These are phyloP conservation scores for Sesbania bispinosa DNA, from an alignment of 306 rosid genomes.

Conservation along the genomic window DNA sequence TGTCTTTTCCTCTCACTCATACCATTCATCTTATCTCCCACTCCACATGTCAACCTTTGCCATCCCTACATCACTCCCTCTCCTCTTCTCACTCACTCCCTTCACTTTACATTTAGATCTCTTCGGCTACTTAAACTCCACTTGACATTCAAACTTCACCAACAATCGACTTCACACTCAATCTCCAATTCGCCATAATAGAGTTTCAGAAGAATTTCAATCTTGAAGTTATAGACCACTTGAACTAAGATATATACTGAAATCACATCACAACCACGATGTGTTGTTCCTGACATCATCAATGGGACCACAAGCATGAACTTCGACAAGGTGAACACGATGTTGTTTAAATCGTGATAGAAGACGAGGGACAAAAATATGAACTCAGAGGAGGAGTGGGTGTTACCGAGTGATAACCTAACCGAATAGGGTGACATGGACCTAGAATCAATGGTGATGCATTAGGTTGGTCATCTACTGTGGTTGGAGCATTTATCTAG, in stretches of 20 bases:
- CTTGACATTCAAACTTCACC: not conserved
- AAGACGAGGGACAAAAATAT: not conserved
- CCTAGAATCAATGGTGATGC: too few species aligned
- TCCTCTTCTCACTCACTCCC: too few species aligned
- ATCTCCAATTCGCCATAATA: not conserved
- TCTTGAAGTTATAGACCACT: not conserved
- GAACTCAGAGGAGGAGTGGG: too few species aligned
- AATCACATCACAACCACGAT: not conserved
- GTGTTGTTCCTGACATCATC: slow-evolving; percentile 5
- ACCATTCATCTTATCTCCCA: too few species aligned
- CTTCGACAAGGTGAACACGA: not conserved
- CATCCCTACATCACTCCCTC: too few species aligned
- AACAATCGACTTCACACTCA: not conserved
- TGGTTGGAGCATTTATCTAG: too few species aligned
- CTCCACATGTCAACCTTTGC: too few species aligned
- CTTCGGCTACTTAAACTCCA: not conserved
- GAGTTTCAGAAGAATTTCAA: not conserved
- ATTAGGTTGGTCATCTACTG: too few species aligned
- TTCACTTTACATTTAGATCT: not conserved
- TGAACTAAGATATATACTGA: not conserved
- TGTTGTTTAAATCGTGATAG: slow-evolving; percentile 8
- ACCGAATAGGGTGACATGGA: too few species aligned
- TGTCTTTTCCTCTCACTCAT: too few species aligned
- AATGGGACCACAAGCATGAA: slow-evolving; percentile 8
- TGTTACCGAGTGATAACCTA: too few species aligned